A percentile compares a stretch with the other conserved stretches of the same genome.
These are phyloP conservation scores for Suhomyces kilbournensis DNA, from an alignment of 805 yeast genomes.

Conservation along the genomic window DNA sequence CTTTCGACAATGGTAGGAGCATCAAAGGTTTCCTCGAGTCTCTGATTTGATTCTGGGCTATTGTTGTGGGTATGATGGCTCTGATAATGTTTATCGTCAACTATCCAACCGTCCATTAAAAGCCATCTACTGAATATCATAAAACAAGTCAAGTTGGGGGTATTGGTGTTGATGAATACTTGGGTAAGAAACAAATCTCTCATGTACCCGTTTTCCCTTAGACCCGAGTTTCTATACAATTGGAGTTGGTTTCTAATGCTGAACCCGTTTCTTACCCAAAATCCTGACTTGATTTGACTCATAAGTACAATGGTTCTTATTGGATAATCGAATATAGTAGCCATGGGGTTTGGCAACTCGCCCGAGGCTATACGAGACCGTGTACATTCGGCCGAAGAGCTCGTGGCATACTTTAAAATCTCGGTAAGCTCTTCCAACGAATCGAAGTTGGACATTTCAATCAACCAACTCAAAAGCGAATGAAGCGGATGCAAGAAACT, in stretches of 20 bases:
- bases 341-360: conserved; percentile 16
- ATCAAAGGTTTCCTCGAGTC: not conserved
- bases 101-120: conserved; percentile 38
- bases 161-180: conserved; percentile 47
- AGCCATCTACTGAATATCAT: conserved; percentile 71
- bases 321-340: conserved; percentile 63
- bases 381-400: not conserved
- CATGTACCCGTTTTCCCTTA: conserved; percentile 78
- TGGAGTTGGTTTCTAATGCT: conserved; percentile 76
- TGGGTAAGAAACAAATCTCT: conserved; percentile 78
- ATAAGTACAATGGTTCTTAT: conserved; percentile 71
- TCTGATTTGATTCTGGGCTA: not conserved
- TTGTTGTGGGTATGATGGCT: conserved; percentile 8
- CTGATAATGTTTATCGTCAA: conserved; percentile 34
- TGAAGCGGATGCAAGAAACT: conserved; percentile 82
- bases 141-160: conserved; percentile 55
- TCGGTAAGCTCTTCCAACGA: conserved; percentile 19
- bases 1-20: not conserved
- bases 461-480: conserved; percentile 65
- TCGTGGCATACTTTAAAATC: conserved; percentile 15
- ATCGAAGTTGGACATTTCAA: conserved; percentile 48
- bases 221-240: conserved; percentile 71
- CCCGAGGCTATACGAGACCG: not conserved
- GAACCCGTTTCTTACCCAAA: conserved; percentile 93
- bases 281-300: conserved; percentile 82